Evolutionary conservation across 768 basidiomycete genomes (phyloP), one percentile per base, ranked within the genome.

Genomic region (Paxillus rubicundulus): DNA sequence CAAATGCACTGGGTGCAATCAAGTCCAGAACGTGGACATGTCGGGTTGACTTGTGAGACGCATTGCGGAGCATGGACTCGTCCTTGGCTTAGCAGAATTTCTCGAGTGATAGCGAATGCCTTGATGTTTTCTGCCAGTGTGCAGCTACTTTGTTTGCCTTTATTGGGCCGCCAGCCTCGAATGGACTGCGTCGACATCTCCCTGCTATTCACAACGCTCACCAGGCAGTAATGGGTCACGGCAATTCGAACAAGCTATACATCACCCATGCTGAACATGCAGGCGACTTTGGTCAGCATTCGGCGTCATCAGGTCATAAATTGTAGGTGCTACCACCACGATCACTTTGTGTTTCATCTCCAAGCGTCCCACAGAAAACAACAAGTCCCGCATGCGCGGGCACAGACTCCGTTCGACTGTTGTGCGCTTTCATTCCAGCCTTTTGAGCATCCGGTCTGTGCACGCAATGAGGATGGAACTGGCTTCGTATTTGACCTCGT

Each of bases 371-470:
- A 24, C 59, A 89, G 87, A 45, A 90, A 89, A 65, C 75, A 75
- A 24, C 82, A 89, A 66, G 85, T 79, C 34, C 80, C 82, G 1
- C 82, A 84, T 64, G 81, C 84, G 34, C 82, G 77, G 56, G 75
- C 80, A 36, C 74, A 76, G 41, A 90, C 87, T 0, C 90, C 91
- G 27, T 93, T 91, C 63, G 94, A 97, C 72, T 96, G 87, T 57
- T 98, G 95, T 58, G 85, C 92, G 0, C 80, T 97, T 32, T 92
- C 92, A 9, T 89, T 93, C 57, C 92, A 95, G 62, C 90, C 87
- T 5, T 97, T 96, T 65, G 76, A 76, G 24, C 86, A 93, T 61
- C 95, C 95, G 2, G 94, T 97, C 12, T 90, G 88, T 62, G 87
- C 90, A 2, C 79, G 88, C 30, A 93, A 94, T 61, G 67, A 78